A percentile compares a stretch with the other conserved stretches of the same genome.
These are phyloP conservation scores for Saxophila tyrrhenica DNA, from an alignment of 495 filamentous ascomycete genomes.

Conservation along the genomic window DNA sequence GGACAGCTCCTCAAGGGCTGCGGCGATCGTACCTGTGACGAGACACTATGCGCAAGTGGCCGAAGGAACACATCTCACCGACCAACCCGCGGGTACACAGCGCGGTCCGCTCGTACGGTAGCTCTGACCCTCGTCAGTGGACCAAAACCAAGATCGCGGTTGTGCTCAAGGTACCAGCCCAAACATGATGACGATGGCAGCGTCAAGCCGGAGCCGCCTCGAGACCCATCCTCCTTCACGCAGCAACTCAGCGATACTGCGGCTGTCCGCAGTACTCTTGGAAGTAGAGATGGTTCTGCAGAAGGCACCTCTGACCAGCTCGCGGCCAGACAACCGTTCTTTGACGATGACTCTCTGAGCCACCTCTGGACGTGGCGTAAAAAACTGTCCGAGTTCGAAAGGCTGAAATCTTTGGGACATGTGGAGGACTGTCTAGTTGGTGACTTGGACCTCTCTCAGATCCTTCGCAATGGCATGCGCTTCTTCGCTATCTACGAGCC, in stretches of 20 bases:
- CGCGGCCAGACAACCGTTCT: too few species aligned
- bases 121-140: constrained; percentile 10
- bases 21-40: constrained; percentile 5
- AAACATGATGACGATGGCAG: not conserved
- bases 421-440: too few species aligned
- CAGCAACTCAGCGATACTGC: constrained; percentile 13
- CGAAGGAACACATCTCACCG: not conserved
- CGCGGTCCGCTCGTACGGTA: constrained; percentile 11
- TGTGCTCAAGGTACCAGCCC: constrained; percentile 4
- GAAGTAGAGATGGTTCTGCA: too few species aligned
- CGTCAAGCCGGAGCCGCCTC: not conserved
- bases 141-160: constrained; percentile 3
- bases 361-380: too few species aligned
- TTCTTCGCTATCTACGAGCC: too few species aligned
- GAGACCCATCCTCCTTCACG: constrained; percentile 6
- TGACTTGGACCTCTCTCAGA: too few species aligned
- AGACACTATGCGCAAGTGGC: constrained; percentile 11
- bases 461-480: too few species aligned
- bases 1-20: constrained; percentile 14
- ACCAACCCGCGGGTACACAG: constrained; percentile 9
- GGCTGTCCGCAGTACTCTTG: not conserved
- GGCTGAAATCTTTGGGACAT: too few species aligned
- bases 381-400: too few species aligned
- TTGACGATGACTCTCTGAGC: too few species aligned
- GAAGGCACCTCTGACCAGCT: too few species aligned